phyloP scores from a whole-genome alignment of 352 stramenopile genomes.

The Phytophthora idaei region DNA sequence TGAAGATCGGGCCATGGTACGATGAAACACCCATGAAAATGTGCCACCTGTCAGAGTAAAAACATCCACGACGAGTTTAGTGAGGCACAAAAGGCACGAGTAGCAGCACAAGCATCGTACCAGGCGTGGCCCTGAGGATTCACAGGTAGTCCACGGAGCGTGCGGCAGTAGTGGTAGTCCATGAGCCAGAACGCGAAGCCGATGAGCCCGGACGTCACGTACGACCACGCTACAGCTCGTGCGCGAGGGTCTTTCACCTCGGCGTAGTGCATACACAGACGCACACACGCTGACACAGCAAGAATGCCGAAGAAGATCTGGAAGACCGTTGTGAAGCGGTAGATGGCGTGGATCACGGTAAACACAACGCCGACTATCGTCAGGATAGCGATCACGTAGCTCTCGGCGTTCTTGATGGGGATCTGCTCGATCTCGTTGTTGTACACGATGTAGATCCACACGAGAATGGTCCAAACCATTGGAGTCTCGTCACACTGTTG shows the following conservation, averaged over 20 bases:
- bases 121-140: conserved; percentile 82
- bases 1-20: conserved; percentile 82
- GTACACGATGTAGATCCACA: conserved; percentile 86
- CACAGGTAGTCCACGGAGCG: conserved; percentile 53
- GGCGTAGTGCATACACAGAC: conserved; percentile 64
- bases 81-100: conserved; percentile 1
- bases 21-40: conserved; percentile 79
- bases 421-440: conserved; percentile 62
- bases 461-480: conserved; percentile 82
- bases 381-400: conserved; percentile 49
- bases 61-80: conserved; percentile 2
- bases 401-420: conserved; percentile 39
- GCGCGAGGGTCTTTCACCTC: conserved; percentile 55
- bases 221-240: conserved; percentile 59
- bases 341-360: conserved; percentile 66
- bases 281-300: conserved; percentile 47
- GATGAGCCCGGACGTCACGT: conserved; percentile 58
- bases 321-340: conserved; percentile 75
- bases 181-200: conserved; percentile 74
- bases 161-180: conserved; percentile 80
- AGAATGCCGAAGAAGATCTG: conserved; percentile 78
- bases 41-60: conserved; percentile 59
- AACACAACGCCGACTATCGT: conserved; percentile 59
- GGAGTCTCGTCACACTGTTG: conserved; percentile 85
- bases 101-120: conserved; percentile 22